Percentiles rank a stretch among this genome's conserved stretches.
These are phyloP conservation scores for Pinus tabuliformis DNA, from an alignment of 75 land plant genomes.

Conservation along the genomic window DNA sequence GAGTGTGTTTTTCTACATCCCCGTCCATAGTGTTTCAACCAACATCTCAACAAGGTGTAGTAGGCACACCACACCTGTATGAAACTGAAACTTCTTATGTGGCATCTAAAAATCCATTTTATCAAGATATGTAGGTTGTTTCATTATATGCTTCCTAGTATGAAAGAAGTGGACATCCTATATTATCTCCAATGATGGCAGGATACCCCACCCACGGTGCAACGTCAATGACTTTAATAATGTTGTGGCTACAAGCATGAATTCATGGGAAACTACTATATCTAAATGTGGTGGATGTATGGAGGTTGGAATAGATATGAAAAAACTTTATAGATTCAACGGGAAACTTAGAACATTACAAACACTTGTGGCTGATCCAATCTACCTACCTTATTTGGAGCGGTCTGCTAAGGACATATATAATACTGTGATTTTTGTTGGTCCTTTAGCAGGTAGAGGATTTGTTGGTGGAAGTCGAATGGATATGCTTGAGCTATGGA, in stretches of 20 bases:
- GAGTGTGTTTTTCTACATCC: constrained; percentile 6
- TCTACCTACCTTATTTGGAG: constrained; percentile 58
- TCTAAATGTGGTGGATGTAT: constrained; percentile 29
- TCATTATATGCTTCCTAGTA: too few species aligned
- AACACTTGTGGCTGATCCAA: constrained; percentile 40
- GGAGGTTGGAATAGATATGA: constrained; percentile 40
- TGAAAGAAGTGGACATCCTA: too few species aligned
- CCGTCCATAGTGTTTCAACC: constrained; percentile 43
- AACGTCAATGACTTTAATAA: too few species aligned
- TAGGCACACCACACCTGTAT: constrained; percentile 36
- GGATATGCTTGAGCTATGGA: constrained; percentile 43
- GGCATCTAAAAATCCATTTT: too few species aligned
- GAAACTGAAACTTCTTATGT: too few species aligned
- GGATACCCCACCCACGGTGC: too few species aligned
- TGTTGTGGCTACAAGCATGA: constrained; percentile 34
- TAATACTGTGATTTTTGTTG: constrained; percentile 28
- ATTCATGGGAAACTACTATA: constrained; percentile 30
- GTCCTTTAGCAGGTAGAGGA: constrained; percentile 24
- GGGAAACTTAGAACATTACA: constrained; percentile 49
- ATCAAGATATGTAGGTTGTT: too few species aligned
- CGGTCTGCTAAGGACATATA: constrained; percentile 40
- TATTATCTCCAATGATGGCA: too few species aligned
- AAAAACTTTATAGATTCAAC: constrained; percentile 41
- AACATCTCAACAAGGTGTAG: constrained; percentile 28
- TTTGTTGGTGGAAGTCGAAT: constrained; percentile 34